phyloP scores from a whole-genome alignment of 148 eudicot species.

The Nepenthes mirabilis region DNA sequence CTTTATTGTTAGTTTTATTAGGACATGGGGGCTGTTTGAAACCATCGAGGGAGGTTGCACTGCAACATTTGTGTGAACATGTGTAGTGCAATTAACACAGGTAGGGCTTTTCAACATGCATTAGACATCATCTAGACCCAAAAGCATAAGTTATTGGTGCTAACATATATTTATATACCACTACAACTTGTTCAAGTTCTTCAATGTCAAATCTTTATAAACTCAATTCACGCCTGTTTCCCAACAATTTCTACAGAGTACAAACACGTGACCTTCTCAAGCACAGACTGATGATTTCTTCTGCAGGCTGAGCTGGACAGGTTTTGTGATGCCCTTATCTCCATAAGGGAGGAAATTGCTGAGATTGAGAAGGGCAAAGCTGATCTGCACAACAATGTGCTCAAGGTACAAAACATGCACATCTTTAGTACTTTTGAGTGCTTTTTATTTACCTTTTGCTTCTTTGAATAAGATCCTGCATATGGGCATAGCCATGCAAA shows the following conservation, averaged over 20 bases:
- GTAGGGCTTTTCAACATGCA: too few relatives aligned
- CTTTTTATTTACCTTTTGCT: not conserved
- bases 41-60: too few relatives aligned
- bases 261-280: slow-evolving; percentile 1
- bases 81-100: too few relatives aligned
- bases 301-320: slow-evolving; percentile 87
- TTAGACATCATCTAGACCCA: too few relatives aligned
- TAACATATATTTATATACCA: too few relatives aligned
- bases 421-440: not conserved
- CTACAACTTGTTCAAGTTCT: too few relatives aligned
- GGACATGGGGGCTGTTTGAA: too few relatives aligned
- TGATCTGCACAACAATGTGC: slow-evolving; percentile 75
- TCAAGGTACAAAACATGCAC: slow-evolving; percentile 41
- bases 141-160: too few relatives aligned
- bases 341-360: slow-evolving; percentile 89
- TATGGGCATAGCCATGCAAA: too few relatives aligned
- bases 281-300: slow-evolving; percentile 5
- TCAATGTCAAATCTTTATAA: too few relatives aligned
- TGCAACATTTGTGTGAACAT: too few relatives aligned
- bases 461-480: not conserved
- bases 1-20: not conserved
- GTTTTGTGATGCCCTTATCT: slow-evolving; percentile 90
- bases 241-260: not conserved
- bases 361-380: slow-evolving; percentile 85
- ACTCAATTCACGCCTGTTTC: too few relatives aligned